These are phyloP conservation scores for Ceratobasidium sp. DNA, from an alignment of 1,284 basidiomycete species.

Conservation along the genomic window DNA sequence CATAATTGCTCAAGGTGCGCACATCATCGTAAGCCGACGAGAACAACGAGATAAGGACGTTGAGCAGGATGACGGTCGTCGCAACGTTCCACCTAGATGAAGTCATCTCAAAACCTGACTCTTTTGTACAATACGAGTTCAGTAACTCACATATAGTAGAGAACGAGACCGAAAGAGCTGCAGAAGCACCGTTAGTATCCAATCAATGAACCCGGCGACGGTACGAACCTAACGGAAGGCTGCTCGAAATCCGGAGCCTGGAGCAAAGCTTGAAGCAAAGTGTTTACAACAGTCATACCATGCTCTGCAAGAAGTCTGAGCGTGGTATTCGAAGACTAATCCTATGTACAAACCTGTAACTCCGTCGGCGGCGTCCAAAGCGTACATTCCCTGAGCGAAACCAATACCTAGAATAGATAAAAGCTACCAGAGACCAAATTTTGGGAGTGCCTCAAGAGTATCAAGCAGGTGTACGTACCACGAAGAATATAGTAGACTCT, in stretches of 20 bases:
- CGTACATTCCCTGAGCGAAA: constrained; percentile 88
- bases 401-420: constrained; percentile 85
- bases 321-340: constrained; percentile 56
- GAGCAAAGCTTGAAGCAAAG: constrained; percentile 83
- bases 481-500: constrained; percentile 94
- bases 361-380: constrained; percentile 92
- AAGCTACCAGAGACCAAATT: constrained; percentile 62
- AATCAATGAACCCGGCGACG: constrained; percentile 1
- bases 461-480: constrained; percentile 62
- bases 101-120: neutral
- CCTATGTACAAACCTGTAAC: constrained; percentile 64
- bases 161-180: constrained; percentile 75
- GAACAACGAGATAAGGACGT: constrained; percentile 95
- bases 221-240: constrained; percentile 66
- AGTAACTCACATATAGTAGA: constrained; percentile 82
- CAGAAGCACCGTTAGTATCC: constrained; percentile 49
- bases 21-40: constrained; percentile 91
- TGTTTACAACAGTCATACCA: constrained; percentile 68
- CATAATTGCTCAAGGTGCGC: constrained; percentile 54
- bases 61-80: constrained; percentile 89
- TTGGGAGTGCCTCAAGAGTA: constrained; percentile 46
- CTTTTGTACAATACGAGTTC: constrained; percentile 19
- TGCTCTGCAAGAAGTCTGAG: constrained; percentile 1
- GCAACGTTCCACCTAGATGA: constrained; percentile 81
- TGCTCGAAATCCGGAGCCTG: constrained; percentile 84